phyloP scores from a whole-genome alignment of 176 grass and related monocot species.

The Rhynchospora pubera region DNA sequence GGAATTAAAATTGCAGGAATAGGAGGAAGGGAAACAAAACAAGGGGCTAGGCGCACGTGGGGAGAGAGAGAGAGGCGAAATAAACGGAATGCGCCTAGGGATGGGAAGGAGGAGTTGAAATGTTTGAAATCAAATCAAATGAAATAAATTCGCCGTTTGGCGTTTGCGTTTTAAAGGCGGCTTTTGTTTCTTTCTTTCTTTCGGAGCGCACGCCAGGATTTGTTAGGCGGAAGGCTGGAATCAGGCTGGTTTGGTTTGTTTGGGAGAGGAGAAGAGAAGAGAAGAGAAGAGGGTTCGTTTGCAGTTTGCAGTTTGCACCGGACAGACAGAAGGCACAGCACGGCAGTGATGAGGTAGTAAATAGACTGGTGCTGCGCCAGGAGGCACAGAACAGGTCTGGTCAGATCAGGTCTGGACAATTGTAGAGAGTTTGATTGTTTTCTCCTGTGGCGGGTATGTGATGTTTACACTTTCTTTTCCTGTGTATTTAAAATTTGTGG shows the following conservation, averaged over 20 bases:
- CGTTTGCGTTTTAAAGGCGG: constrained; percentile 8
- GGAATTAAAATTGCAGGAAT: neutral
- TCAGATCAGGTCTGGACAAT: neutral
- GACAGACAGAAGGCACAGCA: neutral
- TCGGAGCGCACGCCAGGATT: neutral
- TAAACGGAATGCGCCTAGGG: neutral
- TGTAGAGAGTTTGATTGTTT: neutral
- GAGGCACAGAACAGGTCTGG: neutral
- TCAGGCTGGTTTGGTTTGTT: neutral
- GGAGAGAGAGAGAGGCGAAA: neutral
- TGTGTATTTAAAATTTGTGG: neutral
- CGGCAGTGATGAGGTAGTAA: neutral
- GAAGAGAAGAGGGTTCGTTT: neutral
- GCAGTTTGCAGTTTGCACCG: neutral
- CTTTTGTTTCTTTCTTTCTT: neutral
- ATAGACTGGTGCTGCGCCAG: neutral
- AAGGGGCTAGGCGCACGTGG: constrained; percentile 1
- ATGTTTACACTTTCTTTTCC: neutral
- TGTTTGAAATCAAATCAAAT: neutral
- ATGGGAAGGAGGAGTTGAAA: constrained; percentile 6
- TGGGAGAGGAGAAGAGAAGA: neutral
- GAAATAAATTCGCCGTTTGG: neutral
- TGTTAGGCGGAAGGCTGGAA: neutral
- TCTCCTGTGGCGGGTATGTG: neutral
- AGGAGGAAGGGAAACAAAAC: neutral